A percentile compares a stretch with the other conserved stretches of the same genome.
Evolutionary conservation across 257 asterid species (phyloP).

Genomic region (Striga asiatica): DNA sequence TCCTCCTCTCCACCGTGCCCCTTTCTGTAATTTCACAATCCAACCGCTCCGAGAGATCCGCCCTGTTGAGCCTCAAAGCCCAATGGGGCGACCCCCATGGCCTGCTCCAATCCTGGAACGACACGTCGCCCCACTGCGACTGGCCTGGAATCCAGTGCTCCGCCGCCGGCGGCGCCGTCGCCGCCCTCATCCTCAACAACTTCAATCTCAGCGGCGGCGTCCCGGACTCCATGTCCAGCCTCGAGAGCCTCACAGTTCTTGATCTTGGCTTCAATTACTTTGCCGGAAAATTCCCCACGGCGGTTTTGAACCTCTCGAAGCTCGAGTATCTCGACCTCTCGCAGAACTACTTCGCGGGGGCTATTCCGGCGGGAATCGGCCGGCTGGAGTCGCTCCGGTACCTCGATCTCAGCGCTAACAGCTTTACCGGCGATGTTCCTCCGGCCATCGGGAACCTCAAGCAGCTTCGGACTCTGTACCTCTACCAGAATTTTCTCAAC

Average conservation of each 20-base stretch:
- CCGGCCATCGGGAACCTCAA: constrained; percentile 37
- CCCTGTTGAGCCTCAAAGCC: constrained; percentile 28
- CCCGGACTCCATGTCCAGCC: constrained; percentile 46
- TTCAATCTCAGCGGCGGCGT: constrained; percentile 22
- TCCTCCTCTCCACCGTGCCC: constrained; percentile 24
- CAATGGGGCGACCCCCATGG: constrained; percentile 28
- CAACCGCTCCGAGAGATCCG: constrained; percentile 33
- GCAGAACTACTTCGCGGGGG: constrained; percentile 35
- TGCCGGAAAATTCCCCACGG: constrained; percentile 36
- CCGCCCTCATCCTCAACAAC: constrained; percentile 19
- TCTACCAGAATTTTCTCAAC: constrained; percentile 19
- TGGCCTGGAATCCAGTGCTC: constrained; percentile 62
- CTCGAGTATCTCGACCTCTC: constrained; percentile 56
- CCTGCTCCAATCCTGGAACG: constrained; percentile 23
- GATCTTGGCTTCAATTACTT: constrained; percentile 31
- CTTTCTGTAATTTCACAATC: constrained; percentile 34
- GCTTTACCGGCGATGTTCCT: constrained; percentile 59
- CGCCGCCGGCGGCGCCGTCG: constrained; percentile 35
- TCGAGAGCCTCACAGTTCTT: constrained; percentile 34
- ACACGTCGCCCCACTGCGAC: constrained; percentile 35
- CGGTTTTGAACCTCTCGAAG: constrained; percentile 34
- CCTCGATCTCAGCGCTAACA: constrained; percentile 36
- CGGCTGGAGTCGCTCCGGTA: constrained; percentile 32
- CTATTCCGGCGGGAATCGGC: constrained; percentile 31
- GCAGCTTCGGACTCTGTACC: constrained; percentile 31